A percentile compares a stretch with the other conserved stretches of the same genome.
phyloP scores from a whole-genome alignment of 2,329 filamentous ascomycete genomes.

The Atkinsonella hypoxylon region DNA sequence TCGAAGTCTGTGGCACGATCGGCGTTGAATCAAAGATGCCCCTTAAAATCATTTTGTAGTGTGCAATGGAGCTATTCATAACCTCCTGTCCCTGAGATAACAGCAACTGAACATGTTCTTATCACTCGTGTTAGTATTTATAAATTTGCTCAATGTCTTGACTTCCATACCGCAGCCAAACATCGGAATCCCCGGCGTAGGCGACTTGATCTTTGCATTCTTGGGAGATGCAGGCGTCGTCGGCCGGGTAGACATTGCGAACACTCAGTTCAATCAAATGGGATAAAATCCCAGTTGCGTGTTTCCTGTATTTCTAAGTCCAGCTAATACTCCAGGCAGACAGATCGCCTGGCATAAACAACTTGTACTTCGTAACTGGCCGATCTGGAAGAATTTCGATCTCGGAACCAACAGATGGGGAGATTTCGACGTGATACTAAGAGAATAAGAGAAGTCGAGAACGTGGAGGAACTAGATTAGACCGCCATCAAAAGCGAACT shows the following conservation, averaged over 20 bases:
- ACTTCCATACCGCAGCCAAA: constrained; percentile 49
- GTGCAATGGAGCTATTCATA: constrained; percentile 55
- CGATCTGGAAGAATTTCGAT: too few relatives aligned
- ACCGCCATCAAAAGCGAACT: too few relatives aligned
- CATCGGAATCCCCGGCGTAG: constrained; percentile 44
- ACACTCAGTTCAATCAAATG: neutral
- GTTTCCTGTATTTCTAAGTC: neutral
- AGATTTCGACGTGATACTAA: too few relatives aligned
- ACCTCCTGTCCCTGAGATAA: constrained; percentile 49
- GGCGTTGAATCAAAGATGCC: constrained; percentile 57
- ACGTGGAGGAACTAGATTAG: too few relatives aligned
- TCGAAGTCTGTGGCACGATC: constrained; percentile 54
- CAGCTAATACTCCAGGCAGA: neutral
- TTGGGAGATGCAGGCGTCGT: constrained; percentile 42
- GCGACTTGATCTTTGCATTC: constrained; percentile 47
- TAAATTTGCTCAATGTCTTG: neutral
- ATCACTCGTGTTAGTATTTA: neutral
- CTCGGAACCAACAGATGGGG: too few relatives aligned
- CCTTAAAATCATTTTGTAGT: constrained; percentile 61
- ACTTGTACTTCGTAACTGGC: too few relatives aligned
- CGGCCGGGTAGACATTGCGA: constrained; percentile 33
- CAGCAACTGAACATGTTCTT: constrained; percentile 62
- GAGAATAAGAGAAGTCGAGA: too few relatives aligned
- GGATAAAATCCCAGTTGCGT: neutral
- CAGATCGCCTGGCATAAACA: too few relatives aligned